Evolutionary conservation across 1,139 yeast genomes (phyloP).

Genomic region (Saccharomyces hybrid): DNA sequence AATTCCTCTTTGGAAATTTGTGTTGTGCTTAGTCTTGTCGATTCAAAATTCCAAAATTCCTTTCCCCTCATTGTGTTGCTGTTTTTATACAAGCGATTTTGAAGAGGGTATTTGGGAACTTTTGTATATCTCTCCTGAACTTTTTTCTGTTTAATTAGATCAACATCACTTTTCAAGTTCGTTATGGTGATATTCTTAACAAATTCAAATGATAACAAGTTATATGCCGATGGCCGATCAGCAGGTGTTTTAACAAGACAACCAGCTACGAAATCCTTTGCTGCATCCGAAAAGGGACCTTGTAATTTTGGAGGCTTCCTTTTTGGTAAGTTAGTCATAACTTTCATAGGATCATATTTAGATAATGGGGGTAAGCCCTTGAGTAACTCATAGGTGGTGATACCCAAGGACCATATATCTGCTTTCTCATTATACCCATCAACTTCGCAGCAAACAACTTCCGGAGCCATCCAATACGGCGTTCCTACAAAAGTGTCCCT

Average conservation of each 20-base stretch:
- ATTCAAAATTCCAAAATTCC: conserved; percentile 22
- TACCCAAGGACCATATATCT: conserved; percentile 85
- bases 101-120: conserved; percentile 29
- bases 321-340: conserved; percentile 62
- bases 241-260: conserved; percentile 55
- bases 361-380: conserved; percentile 69
- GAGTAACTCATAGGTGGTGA: conserved; percentile 67
- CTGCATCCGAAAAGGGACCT: conserved; percentile 38
- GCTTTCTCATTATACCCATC: conserved; percentile 70
- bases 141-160: conserved; percentile 21
- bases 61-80: conserved; percentile 3
- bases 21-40: background rate
- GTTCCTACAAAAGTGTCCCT: conserved; percentile 80
- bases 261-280: conserved; percentile 51
- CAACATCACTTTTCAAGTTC: conserved; percentile 28
- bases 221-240: conserved; percentile 42
- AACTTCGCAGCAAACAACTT: conserved; percentile 43
- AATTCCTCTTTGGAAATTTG: background rate
- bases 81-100: conserved; percentile 25
- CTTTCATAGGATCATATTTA: conserved; percentile 65
- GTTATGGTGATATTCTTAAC: conserved; percentile 26
- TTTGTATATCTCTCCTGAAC: conserved; percentile 14
- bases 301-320: conserved; percentile 55
- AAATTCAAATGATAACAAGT: conserved; percentile 42
- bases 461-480: conserved; percentile 95